Percentiles rank a stretch among this genome's conserved stretches.
phyloP scores from a whole-genome alignment of 768 basidiomycete genomes.

The Sarcodon aspratus region DNA sequence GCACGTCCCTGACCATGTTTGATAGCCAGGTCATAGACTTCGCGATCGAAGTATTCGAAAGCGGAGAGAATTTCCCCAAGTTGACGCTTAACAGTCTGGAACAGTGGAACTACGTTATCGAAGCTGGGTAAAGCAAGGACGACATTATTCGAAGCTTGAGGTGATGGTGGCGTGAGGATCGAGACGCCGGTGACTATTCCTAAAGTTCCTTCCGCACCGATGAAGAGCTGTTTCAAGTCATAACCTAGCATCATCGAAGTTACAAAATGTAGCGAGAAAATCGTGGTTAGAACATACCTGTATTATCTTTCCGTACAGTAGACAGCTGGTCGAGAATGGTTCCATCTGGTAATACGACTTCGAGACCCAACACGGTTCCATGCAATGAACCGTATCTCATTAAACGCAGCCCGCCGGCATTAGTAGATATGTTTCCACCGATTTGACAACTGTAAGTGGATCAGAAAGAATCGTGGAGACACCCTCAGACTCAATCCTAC shows the following conservation, averaged over 20 bases:
- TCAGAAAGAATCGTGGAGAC: not conserved
- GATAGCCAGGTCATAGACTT: slow-evolving; percentile 73
- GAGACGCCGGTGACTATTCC: slow-evolving; percentile 93
- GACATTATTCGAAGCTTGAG: slow-evolving; percentile 80
- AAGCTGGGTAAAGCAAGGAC: slow-evolving; percentile 85
- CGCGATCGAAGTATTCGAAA: slow-evolving; percentile 92
- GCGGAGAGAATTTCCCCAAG: slow-evolving; percentile 94
- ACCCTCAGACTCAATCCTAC: slow-evolving; percentile 25
- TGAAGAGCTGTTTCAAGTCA: slow-evolving; percentile 96
- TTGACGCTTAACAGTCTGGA: slow-evolving; percentile 66
- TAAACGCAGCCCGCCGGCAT: slow-evolving; percentile 93
- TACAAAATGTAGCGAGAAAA: not conserved
- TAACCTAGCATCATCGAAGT: slow-evolving; percentile 48
- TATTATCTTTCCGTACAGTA: slow-evolving; percentile 94
- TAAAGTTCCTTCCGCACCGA: slow-evolving; percentile 93
- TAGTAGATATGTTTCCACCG: slow-evolving; percentile 94
- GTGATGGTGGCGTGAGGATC: slow-evolving; percentile 79
- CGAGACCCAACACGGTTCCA: slow-evolving; percentile 88
- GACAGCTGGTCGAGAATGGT: slow-evolving; percentile 82
- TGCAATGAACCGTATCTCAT: slow-evolving; percentile 92
- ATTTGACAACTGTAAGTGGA: slow-evolving; percentile 71
- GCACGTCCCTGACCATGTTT: slow-evolving; percentile 75
- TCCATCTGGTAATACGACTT: slow-evolving; percentile 92
- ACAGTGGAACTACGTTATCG: slow-evolving; percentile 78
- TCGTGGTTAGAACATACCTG: slow-evolving; percentile 39